phyloP scores from a whole-genome alignment of 2,329 filamentous ascomycete species.

The Microsporum canis region DNA sequence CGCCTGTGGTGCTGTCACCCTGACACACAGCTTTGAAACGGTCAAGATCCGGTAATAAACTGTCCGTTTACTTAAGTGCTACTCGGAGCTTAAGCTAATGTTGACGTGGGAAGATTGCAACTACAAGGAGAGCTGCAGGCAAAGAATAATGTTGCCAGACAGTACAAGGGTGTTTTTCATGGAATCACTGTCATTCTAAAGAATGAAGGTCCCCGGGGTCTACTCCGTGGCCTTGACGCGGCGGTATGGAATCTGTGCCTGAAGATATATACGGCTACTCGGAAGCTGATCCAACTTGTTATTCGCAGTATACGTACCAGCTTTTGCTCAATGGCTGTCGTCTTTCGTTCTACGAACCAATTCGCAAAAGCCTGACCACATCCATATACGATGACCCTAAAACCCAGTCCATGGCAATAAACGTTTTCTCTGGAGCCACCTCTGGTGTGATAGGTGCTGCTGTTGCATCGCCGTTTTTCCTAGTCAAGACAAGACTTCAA shows the following conservation, averaged over 20 bases:
- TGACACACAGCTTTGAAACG: constrained; percentile 95
- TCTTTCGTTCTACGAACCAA: constrained; percentile 92
- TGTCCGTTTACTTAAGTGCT: not conserved
- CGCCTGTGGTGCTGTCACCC: constrained; percentile 92
- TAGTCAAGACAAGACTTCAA: constrained; percentile 92
- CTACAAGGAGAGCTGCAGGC: constrained; percentile 88
- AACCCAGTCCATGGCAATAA: constrained; percentile 78
- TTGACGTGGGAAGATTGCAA: constrained; percentile 57
- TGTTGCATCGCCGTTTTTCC: constrained; percentile 92
- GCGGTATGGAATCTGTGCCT: constrained; percentile 43
- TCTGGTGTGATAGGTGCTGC: constrained; percentile 86
- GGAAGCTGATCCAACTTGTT: not conserved
- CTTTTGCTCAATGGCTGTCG: constrained; percentile 92
- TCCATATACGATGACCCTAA: constrained; percentile 59
- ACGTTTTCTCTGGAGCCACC: constrained; percentile 82
- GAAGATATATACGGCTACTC: not conserved
- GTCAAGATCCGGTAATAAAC: constrained; percentile 88
- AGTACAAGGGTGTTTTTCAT: constrained; percentile 86
- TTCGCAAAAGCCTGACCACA: constrained; percentile 60
- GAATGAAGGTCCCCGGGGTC: constrained; percentile 75
- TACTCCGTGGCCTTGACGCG: constrained; percentile 80
- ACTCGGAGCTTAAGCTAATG: not conserved
- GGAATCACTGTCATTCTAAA: constrained; percentile 79
- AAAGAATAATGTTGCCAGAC: constrained; percentile 70
- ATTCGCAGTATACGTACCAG: constrained; percentile 72